Evolutionary conservation across 2,329 filamentous ascomycete species (phyloP).

Genomic region (Periconia macrospinosa): DNA sequence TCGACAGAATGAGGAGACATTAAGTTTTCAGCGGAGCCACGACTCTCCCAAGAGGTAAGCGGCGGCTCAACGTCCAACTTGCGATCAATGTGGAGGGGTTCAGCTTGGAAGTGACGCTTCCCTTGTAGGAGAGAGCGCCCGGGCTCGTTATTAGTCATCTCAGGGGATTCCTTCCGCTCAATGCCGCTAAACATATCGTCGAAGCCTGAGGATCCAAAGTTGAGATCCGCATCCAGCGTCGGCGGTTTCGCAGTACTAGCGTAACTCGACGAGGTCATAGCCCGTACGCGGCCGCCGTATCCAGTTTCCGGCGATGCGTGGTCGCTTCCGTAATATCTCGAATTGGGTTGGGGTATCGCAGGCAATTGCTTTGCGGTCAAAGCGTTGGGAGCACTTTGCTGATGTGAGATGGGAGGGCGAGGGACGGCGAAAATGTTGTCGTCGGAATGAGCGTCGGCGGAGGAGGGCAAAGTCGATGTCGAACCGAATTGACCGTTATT

Average conservation of each 20-base stretch:
- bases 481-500: conserved; percentile 40
- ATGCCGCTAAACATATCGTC: conserved; percentile 53
- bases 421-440: conserved; percentile 42
- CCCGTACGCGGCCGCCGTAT: conserved; percentile 27
- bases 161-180: conserved; percentile 33
- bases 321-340: conserved; percentile 19
- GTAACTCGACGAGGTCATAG: conserved; percentile 54
- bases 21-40: conserved; percentile 53
- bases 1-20: conserved; percentile 46
- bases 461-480: conserved; percentile 45
- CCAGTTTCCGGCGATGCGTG: conserved; percentile 5
- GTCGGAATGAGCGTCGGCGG: conserved; percentile 40
- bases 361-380: conserved; percentile 31
- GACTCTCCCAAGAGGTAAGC: conserved; percentile 57
- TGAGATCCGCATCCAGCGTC: conserved; percentile 48
- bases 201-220: conserved; percentile 47
- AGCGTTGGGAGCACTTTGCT: conserved; percentile 31
- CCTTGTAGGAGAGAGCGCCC: conserved; percentile 37
- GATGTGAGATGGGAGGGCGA: conserved; percentile 31
- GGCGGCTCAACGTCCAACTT: conserved; percentile 50
- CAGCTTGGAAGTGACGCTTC: conserved; percentile 39
- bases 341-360: conserved; percentile 24
- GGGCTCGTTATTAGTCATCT: conserved; percentile 20
- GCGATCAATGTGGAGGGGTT: conserved; percentile 50
- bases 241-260: conserved; percentile 56